Conservation (phyloP, 2,329 filamentous ascomycete genomes). For the Aspergillus uvarum region DNA sequence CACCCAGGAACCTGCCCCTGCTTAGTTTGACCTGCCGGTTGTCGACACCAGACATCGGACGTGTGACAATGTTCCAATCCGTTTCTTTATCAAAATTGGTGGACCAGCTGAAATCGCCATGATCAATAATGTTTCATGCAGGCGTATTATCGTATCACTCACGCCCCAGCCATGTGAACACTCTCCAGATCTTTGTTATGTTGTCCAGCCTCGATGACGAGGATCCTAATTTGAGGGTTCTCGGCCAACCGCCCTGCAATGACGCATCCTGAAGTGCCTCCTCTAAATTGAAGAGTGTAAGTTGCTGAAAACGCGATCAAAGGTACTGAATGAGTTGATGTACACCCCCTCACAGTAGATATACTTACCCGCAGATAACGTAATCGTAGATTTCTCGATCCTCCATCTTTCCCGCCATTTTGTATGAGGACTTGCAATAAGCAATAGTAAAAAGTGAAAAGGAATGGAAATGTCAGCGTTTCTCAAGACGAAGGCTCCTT, state of each 20-base stretch:
- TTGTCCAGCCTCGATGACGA: slow-evolving; percentile 51
- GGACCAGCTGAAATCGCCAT: slow-evolving; percentile 35
- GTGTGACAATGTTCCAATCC: slow-evolving; percentile 48
- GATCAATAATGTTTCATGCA: no score
- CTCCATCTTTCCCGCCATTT: background rate
- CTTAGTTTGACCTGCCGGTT: slow-evolving; percentile 45
- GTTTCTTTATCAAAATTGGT: slow-evolving; percentile 45
- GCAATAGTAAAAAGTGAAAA: background rate
- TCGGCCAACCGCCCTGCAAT: slow-evolving; percentile 51
- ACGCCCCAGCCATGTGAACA: slow-evolving; percentile 48
- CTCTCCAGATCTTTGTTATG: slow-evolving; percentile 48
- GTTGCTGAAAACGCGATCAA: background rate
- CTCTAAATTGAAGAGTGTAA: slow-evolving; percentile 28
- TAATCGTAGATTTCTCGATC: slow-evolving; percentile 25
- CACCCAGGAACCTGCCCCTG: slow-evolving; percentile 46
- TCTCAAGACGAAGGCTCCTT: background rate
- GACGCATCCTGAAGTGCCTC: slow-evolving; percentile 51
- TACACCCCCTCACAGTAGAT: background rate
- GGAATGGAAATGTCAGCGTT: background rate
- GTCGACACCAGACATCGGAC: slow-evolving; percentile 41
- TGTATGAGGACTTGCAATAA: background rate
- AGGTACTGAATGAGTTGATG: background rate
- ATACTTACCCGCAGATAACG: slow-evolving; percentile 32
- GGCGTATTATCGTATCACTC: slow-evolving; percentile 5
- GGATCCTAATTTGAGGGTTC: slow-evolving; percentile 42